These are phyloP conservation scores for Penicillium pulvis DNA, from an alignment of 495 filamentous ascomycete genomes.

Conservation along the genomic window DNA sequence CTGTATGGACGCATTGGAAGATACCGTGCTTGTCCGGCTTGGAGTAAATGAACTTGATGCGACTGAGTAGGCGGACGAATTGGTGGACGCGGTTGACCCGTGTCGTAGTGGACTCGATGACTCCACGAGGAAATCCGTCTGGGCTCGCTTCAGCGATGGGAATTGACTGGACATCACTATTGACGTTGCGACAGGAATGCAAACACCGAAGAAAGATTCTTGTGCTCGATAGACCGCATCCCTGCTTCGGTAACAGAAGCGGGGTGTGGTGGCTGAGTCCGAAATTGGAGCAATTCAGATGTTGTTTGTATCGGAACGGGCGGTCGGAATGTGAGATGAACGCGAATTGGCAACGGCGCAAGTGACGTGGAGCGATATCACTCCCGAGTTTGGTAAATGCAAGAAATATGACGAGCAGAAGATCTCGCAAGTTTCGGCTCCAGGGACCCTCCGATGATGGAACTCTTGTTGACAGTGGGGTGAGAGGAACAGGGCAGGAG, in stretches of 20 bases:
- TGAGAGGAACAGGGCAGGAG: slow-evolving; percentile 27
- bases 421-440: not conserved
- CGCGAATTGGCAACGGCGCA: slow-evolving; percentile 2
- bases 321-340: slow-evolving; percentile 38
- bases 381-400: not conserved
- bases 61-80: slow-evolving; percentile 75
- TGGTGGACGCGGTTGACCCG: slow-evolving; percentile 75
- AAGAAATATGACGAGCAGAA: slow-evolving; percentile 5
- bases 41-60: slow-evolving; percentile 65
- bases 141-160: slow-evolving; percentile 59
- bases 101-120: slow-evolving; percentile 67
- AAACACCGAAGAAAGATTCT: slow-evolving; percentile 29
- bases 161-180: slow-evolving; percentile 45
- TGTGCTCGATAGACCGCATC: slow-evolving; percentile 44
- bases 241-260: slow-evolving; percentile 41
- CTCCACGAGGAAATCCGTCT: slow-evolving; percentile 62
- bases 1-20: slow-evolving; percentile 72
- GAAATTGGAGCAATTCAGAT: slow-evolving; percentile 3
- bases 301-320: not conserved
- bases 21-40: slow-evolving; percentile 74
- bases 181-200: slow-evolving; percentile 32
- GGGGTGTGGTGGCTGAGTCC: slow-evolving; percentile 22
- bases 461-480: slow-evolving; percentile 31
- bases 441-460: slow-evolving; percentile 18
- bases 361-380: not conserved